Evolutionary conservation across 768 basidiomycete genomes (phyloP).

Genomic region (Tubosaeta brunneosetosa): DNA sequence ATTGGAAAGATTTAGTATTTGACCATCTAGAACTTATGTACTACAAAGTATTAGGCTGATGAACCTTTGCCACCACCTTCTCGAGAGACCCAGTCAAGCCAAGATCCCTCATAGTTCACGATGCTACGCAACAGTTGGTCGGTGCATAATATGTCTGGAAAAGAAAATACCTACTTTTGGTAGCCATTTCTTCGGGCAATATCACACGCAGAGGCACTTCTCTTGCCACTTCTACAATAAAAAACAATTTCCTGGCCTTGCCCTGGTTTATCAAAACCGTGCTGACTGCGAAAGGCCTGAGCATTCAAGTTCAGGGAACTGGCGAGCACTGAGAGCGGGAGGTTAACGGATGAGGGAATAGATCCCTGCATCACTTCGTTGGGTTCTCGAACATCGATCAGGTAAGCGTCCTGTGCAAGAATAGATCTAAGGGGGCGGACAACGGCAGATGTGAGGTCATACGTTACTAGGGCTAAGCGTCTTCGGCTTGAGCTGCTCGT

Average conservation of each 20-base stretch:
- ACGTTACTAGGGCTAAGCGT: conserved; percentile 73
- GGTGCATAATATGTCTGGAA: background rate
- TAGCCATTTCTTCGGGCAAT: conserved; percentile 79
- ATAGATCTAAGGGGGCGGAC: conserved; percentile 6
- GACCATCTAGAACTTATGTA: background rate
- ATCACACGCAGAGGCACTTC: conserved; percentile 78
- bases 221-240: conserved; percentile 86
- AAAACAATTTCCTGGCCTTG: conserved; percentile 75
- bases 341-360: conserved; percentile 88
- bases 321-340: conserved; percentile 77
- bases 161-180: conserved; percentile 52
- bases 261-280: conserved; percentile 72
- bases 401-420: conserved; percentile 52
- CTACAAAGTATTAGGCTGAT: conserved; percentile 7
- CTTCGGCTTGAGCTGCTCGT: conserved; percentile 76
- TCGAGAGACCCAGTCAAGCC: conserved; percentile 77
- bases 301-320: conserved; percentile 55
- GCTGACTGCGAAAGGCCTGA: conserved; percentile 55
- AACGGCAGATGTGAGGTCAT: conserved; percentile 1
- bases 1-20: background rate
- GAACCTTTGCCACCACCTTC: conserved; percentile 39
- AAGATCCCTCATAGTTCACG: conserved; percentile 81
- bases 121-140: conserved; percentile 33
- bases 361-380: conserved; percentile 88
- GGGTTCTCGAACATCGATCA: conserved; percentile 91